These are phyloP conservation scores for Bondarzewia mesenterica DNA, from an alignment of 1,284 basidiomycete species.

Conservation along the genomic window DNA sequence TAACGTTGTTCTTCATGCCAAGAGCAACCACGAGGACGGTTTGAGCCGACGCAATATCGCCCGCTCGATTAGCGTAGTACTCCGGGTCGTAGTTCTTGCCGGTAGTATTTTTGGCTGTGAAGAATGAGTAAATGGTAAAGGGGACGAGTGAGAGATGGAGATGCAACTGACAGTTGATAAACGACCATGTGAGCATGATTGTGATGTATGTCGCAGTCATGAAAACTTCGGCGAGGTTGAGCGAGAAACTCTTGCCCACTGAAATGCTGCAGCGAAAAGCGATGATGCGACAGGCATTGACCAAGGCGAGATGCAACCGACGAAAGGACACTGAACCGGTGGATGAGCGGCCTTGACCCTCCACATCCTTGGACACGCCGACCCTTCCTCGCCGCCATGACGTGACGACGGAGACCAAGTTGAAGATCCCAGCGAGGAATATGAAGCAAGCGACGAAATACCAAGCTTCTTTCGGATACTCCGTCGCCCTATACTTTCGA, in stretches of 20 bases:
- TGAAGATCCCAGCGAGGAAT: constrained; percentile 29
- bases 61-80: constrained; percentile 43
- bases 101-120: constrained; percentile 27
- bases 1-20: constrained; percentile 56
- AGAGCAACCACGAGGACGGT: constrained; percentile 55
- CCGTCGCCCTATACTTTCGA: constrained; percentile 8
- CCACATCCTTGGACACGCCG: constrained; percentile 8
- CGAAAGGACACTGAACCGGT: constrained; percentile 16
- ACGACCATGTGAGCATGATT: constrained; percentile 38
- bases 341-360: neutral
- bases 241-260: constrained; percentile 31
- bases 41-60: constrained; percentile 43
- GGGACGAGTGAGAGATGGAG: neutral
- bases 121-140: neutral
- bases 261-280: constrained; percentile 42
- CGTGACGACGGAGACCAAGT: constrained; percentile 21
- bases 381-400: constrained; percentile 11
- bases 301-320: constrained; percentile 27
- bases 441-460: constrained; percentile 36
- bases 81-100: constrained; percentile 27
- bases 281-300: constrained; percentile 38
- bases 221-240: constrained; percentile 41
- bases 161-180: constrained; percentile 37
- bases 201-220: constrained; percentile 37
- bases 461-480: constrained; percentile 36